phyloP scores from a whole-genome alignment of 108 stramenopile species.

The Chaetoceros tenuissimus region DNA sequence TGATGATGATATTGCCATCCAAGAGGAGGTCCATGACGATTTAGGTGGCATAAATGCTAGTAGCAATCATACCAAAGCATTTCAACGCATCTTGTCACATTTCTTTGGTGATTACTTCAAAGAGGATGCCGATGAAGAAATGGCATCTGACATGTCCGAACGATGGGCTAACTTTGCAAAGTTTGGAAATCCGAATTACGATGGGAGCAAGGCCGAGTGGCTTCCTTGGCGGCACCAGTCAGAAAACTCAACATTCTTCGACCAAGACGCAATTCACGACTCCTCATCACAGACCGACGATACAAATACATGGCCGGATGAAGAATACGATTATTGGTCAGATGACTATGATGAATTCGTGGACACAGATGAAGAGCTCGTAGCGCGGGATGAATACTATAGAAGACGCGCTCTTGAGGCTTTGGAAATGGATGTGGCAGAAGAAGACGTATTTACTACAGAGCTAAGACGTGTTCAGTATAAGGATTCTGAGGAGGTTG shows the following conservation, averaged over 20 bases:
- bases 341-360: slow-evolving; percentile 12
- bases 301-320: background rate
- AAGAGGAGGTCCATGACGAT: background rate
- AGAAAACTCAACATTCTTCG: slow-evolving; percentile 7
- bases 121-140: slow-evolving; percentile 58
- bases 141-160: slow-evolving; percentile 47
- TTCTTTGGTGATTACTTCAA: slow-evolving; percentile 62
- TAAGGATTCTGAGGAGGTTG: background rate
- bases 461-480: slow-evolving; percentile 27
- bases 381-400: slow-evolving; percentile 12
- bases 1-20: slow-evolving; percentile 8
- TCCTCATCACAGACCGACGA: background rate
- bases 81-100: slow-evolving; percentile 38
- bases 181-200: slow-evolving; percentile 47
- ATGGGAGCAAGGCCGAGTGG: slow-evolving; percentile 44
- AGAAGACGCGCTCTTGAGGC: slow-evolving; percentile 28
- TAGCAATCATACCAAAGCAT: slow-evolving; percentile 17
- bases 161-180: slow-evolving; percentile 53
- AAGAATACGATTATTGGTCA: slow-evolving; percentile 7
- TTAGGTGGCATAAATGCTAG: background rate
- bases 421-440: slow-evolving; percentile 43
- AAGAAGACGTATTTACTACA: slow-evolving; percentile 39
- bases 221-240: slow-evolving; percentile 40
- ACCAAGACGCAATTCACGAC: too few species aligned
- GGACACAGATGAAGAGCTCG: slow-evolving; percentile 17